Percentiles rank a stretch among this genome's conserved stretches.
phyloP scores from a whole-genome alignment of 1,139 yeast genomes.

The Meyerozyma guilliermondii region DNA sequence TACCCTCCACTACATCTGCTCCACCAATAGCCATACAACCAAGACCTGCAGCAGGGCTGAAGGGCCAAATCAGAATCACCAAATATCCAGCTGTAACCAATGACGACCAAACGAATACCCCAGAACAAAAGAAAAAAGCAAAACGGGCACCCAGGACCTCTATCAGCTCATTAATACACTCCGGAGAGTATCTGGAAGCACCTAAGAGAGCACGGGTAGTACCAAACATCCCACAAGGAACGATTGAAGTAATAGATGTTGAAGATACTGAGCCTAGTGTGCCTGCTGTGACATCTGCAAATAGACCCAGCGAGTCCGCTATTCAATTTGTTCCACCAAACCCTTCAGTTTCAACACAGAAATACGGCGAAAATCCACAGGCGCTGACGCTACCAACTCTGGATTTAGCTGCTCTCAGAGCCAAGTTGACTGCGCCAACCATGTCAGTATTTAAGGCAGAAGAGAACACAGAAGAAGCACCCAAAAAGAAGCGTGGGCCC shows the following conservation, averaged over 20 bases:
- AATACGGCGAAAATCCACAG: no score
- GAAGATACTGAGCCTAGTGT: not conserved
- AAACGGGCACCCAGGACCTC: not conserved
- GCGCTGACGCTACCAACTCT: not conserved
- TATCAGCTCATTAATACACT: not conserved
- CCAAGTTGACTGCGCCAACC: not conserved
- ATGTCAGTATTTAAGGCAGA: not conserved
- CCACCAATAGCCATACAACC: no score
- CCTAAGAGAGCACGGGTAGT: not conserved
- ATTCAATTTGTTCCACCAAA: not conserved
- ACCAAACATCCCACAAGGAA: no score
- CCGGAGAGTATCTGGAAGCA: not conserved
- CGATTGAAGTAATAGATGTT: no score
- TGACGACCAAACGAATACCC: not conserved
- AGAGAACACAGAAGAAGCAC: constrained; percentile 4
- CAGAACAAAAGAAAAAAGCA: not conserved
- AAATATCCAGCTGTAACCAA: not conserved
- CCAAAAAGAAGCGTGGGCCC: constrained; percentile 10
- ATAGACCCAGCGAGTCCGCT: not conserved
- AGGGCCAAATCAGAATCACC: not conserved
- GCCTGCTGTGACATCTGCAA: no score
- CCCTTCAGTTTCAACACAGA: no score
- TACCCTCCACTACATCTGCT: not conserved
- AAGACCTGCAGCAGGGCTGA: not conserved
- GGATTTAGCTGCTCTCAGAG: not conserved